Evolutionary conservation across 352 stramenopile genomes (phyloP), one percentile per base, ranked within the genome.

Genomic region (Pythium scleroteichum): DNA sequence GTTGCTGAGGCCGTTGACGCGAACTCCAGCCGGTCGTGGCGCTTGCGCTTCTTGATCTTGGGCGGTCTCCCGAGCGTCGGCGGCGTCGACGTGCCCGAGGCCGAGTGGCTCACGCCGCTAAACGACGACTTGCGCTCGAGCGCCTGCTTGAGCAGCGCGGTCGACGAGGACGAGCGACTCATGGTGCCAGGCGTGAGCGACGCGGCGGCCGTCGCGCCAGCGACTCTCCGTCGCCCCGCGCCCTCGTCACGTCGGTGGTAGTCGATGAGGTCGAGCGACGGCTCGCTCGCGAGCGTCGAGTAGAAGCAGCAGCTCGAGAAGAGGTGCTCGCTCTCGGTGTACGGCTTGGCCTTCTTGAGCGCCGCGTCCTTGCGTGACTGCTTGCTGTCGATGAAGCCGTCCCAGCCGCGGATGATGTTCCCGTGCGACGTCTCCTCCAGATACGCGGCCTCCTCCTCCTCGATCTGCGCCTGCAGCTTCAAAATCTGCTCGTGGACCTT

Each of bases 331-430:
- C 76, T 62, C 44, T 91, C 80, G 4, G 71, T 78, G 66, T 95
- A 95, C 40, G 83, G 83, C 61, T 87, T 86, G 50, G 83, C 70
- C 40, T 95, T 95, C 77, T 92, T 93, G 53, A 81, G 82, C 20
- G 66, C 40, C 24, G 75, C 69, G 67, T 95, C 83, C 68, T 92
- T 93, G 49, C 83, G 79, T 23, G 75, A 76, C 55, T 82, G 80
- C 51, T 92, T 93, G 26, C 72, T 81, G 69, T 95, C 85, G 48
- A 91, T 87, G 62, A 92, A 95, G 47, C 86, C 86, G 51, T 95
- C 86, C 86, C 86, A 95, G 38, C 86, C 86, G 42, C 84, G 84
- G 59, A 95, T 83, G 62, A 95, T 95, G 74, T 95, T 95, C 38
- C 86, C 86, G 53, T 95, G 85, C 38, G 79, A 68, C 5, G 86